Conservation (phyloP, 148 eudicot genomes). For the Fagopyrum esculentum region DNA sequence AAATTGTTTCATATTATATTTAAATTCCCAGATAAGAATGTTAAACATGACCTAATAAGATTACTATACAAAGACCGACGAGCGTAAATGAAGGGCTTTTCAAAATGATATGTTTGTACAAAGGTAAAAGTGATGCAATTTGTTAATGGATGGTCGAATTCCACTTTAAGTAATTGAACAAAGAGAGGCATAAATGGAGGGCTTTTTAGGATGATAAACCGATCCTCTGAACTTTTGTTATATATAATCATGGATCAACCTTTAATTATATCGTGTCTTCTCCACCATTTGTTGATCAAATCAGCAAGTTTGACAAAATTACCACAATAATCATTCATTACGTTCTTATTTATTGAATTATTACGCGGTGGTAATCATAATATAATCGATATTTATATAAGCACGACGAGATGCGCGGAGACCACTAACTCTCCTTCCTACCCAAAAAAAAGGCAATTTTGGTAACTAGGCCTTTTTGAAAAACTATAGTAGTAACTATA, state of each 20-base stretch:
- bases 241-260: background rate
- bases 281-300: background rate
- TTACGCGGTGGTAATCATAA: background rate
- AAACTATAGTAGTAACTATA: too few species aligned
- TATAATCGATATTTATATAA: too few species aligned
- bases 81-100: too few species aligned
- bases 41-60: too few species aligned
- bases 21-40: too few species aligned
- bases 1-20: too few species aligned
- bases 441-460: too few species aligned
- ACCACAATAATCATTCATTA: background rate
- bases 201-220: background rate
- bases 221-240: background rate
- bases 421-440: too few species aligned
- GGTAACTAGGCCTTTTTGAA: too few species aligned
- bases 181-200: background rate
- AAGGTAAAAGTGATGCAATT: background rate
- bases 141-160: background rate
- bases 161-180: background rate
- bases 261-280: background rate
- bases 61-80: too few species aligned
- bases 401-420: too few species aligned
- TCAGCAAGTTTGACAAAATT: conserved; percentile 2
- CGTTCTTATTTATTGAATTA: background rate
- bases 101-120: background rate